Evolutionary conservation across 2,329 filamentous ascomycete species (phyloP).

Genomic region (Lachnellula hyalina): DNA sequence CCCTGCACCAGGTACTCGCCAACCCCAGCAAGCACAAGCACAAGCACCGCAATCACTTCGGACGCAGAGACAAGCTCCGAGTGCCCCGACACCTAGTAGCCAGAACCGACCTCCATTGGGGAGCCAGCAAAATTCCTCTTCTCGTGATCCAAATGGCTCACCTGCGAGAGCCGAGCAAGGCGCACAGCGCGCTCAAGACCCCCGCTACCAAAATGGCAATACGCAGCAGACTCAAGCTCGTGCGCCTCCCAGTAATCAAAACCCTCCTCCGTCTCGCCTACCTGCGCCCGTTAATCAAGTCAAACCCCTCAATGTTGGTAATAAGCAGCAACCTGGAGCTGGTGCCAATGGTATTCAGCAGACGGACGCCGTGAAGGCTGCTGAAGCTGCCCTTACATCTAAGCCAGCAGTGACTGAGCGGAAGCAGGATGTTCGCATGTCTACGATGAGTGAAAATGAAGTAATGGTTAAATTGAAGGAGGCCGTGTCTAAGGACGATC

Average conservation of each 20-base stretch:
- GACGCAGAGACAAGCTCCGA: constrained; percentile 79
- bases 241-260: constrained; percentile 43
- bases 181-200: constrained; percentile 25
- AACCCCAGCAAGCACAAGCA: constrained; percentile 48
- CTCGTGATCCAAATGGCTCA: constrained; percentile 31
- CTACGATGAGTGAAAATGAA: constrained; percentile 93
- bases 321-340: constrained; percentile 49
- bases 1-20: constrained; percentile 57
- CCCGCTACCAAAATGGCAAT: constrained; percentile 36
- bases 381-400: constrained; percentile 81
- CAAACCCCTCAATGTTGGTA: constrained; percentile 73
- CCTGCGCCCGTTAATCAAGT: constrained; percentile 51
- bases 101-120: constrained; percentile 42
- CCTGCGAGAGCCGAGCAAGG: constrained; percentile 43
- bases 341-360: constrained; percentile 37
- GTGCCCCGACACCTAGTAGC: constrained; percentile 51
- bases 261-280: constrained; percentile 42
- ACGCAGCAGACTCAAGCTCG: constrained; percentile 32
- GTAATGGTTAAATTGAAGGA: constrained; percentile 95
- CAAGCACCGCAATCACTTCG: constrained; percentile 50
- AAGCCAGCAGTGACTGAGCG: constrained; percentile 69
- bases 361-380: constrained; percentile 74
- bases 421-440: constrained; percentile 95
- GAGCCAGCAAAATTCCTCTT: constrained; percentile 46
- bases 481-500: constrained; percentile 92